Conservation (phyloP, 2,329 filamentous ascomycete genomes). For the Penicillium corylophilum region DNA sequence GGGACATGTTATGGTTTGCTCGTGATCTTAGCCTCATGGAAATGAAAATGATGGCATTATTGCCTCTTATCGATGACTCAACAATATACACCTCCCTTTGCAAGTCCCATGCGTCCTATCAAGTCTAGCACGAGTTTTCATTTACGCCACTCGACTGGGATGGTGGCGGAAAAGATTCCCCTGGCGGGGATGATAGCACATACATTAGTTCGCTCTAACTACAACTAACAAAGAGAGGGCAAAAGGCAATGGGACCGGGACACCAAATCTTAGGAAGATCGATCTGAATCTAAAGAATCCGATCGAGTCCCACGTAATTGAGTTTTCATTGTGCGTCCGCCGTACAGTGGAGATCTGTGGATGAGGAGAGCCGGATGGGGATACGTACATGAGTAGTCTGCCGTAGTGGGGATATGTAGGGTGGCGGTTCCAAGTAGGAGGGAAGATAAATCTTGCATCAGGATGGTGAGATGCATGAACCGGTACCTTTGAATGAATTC, state of each 20-base stretch:
- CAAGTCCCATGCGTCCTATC: conserved; percentile 2
- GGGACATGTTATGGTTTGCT: neutral
- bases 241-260: neutral
- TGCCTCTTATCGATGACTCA: neutral
- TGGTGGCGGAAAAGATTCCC: conserved; percentile 1
- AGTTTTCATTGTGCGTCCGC: neutral
- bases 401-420: conserved; percentile 9
- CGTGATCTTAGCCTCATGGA: neutral
- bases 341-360: neutral
- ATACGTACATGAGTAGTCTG: conserved; percentile 14
- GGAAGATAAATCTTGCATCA: conserved; percentile 12
- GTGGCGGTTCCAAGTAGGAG: conserved; percentile 4
- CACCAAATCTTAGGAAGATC: conserved; percentile 4
- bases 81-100: conserved; percentile 1
- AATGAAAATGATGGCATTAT: neutral
- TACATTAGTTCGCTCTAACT: conserved; percentile 6
- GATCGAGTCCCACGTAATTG: conserved; percentile 9
- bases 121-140: conserved; percentile 15
- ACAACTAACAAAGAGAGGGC: neutral
- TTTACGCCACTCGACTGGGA: conserved; percentile 7
- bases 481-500: conserved; percentile 14
- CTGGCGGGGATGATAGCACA: conserved; percentile 2
- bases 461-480: conserved; percentile 18
- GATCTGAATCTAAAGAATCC: conserved; percentile 10
- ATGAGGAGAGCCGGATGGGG: conserved; percentile 1